Evolutionary conservation across 2,329 filamentous ascomycete species (phyloP).

Genomic region (Penicillium sp.): DNA sequence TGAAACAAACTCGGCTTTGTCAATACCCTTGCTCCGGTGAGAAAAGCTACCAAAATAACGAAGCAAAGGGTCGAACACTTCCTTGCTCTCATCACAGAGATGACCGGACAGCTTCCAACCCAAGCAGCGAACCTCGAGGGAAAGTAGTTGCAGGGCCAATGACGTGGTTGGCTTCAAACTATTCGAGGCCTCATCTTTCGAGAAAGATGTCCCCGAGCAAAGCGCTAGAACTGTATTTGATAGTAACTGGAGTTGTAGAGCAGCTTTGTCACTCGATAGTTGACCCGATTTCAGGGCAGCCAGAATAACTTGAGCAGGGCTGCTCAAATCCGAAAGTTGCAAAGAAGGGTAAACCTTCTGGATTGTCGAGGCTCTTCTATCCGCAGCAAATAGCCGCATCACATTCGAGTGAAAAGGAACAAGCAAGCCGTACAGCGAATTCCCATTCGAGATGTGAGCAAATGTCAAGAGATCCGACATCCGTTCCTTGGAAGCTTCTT

Average conservation of each 20-base stretch:
- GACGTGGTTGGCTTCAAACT: constrained; percentile 30
- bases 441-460: constrained; percentile 27
- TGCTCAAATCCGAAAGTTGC: constrained; percentile 35
- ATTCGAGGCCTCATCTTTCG: constrained; percentile 12
- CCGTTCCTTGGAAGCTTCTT: constrained; percentile 34
- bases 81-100: constrained; percentile 40
- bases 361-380: constrained; percentile 32
- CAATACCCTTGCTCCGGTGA: constrained; percentile 33
- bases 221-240: constrained; percentile 43
- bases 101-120: constrained; percentile 46
- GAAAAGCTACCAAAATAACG: constrained; percentile 40
- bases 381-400: constrained; percentile 37
- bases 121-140: constrained; percentile 41
- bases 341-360: constrained; percentile 35
- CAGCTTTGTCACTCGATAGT: constrained; percentile 41
- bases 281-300: constrained; percentile 36
- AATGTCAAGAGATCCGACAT: constrained; percentile 41
- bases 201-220: constrained; percentile 22
- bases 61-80: constrained; percentile 45
- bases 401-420: constrained; percentile 43
- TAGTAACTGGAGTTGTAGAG: constrained; percentile 45
- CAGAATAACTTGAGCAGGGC: constrained; percentile 41
- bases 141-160: constrained; percentile 42
- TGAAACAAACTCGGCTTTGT: constrained; percentile 38
- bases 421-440: constrained; percentile 32